These are phyloP conservation scores for Barbarea vulgaris DNA, from an alignment of 345 rosid species.

Conservation along the genomic window DNA sequence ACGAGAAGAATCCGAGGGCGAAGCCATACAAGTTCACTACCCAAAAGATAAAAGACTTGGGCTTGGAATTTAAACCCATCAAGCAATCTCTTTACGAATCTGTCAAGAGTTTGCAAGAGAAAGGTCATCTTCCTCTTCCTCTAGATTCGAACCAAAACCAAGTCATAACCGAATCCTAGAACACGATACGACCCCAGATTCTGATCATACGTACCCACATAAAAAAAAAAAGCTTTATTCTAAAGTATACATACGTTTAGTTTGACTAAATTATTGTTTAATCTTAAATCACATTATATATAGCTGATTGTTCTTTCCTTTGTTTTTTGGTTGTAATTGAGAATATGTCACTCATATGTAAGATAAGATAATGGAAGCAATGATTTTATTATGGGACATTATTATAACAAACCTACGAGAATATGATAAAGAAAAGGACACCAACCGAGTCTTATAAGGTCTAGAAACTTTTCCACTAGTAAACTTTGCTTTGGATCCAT, in stretches of 20 bases:
- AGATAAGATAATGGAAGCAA: slow-evolving; percentile 23
- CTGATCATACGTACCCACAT: slow-evolving; percentile 13
- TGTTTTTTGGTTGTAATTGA: background rate
- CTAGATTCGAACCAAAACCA: slow-evolving; percentile 42
- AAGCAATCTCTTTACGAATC: slow-evolving; percentile 86
- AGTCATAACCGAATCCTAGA: slow-evolving; percentile 26
- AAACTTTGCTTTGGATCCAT: background rate
- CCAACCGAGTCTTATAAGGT: background rate
- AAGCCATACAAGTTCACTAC: slow-evolving; percentile 78
- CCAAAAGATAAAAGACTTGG: slow-evolving; percentile 78
- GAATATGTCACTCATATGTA: slow-evolving; percentile 12
- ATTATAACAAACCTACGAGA: background rate
- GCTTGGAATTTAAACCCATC: slow-evolving; percentile 77
- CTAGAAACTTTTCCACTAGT: background rate
- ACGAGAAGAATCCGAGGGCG: slow-evolving; percentile 82
- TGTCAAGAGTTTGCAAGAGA: slow-evolving; percentile 87
- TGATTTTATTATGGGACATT: background rate
- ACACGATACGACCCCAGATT: slow-evolving; percentile 5
- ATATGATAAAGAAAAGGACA: background rate
- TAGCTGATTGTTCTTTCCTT: slow-evolving; percentile 24
- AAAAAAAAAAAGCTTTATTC: slow-evolving; percentile 3
- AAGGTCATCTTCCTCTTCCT: slow-evolving; percentile 75
- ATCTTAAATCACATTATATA: slow-evolving; percentile 19
- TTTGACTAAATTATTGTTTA: slow-evolving; percentile 28
- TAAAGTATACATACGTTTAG: slow-evolving; percentile 20